Base-by-base conservation (phyloP, 2,329 filamentous ascomycete species). In the Hirsutella thompsonii region DNA sequence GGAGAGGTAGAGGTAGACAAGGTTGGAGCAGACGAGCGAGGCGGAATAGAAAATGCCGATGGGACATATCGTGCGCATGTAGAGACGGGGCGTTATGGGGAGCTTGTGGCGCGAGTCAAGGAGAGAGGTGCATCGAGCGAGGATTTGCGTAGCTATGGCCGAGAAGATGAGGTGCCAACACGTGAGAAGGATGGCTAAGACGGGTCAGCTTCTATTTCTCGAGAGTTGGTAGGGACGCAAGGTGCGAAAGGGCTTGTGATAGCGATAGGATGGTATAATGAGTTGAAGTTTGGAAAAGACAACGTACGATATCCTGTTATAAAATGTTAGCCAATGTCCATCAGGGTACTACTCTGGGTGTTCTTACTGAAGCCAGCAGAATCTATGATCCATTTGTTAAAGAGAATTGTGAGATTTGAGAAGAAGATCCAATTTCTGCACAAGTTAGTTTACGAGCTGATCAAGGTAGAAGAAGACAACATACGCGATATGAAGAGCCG, bases 321-420 rank as follows among this genome's bases (percentile, higher is more conserved):
- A 11, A 38, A 23, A 8, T 20, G 20, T 42, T 28, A 42, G 40
- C 35, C 18, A 10, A 1, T 6, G 18, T 34, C 5, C 8, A 10
- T 21, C 3, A 13, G 11, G 13, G 18, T 3, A 9, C 9, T 14
- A 20, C 29, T 16, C 19, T 11, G n/a, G 36, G 4, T n/a, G 11
- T 28, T 9, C 81, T 69, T 66, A 86, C 82, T 72, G 62, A 90
- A 90, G 43, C 81, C 74, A 53, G 74, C 74, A 46, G 76, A 79
- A 56, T 85, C 77, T 44, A 94, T 73, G 38, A 94, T 76, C 76
- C 83, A 89, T 67, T 94, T 94, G 71, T 94, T 94, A 72, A 93
- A 93, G 46, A 94, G 67, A 56, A 94, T 93, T 46, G 89, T 87
- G 53, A 76, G 70, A 49, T 86, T 90, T 53, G 84, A 92, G 57